These are phyloP conservation scores for Physaria fendleri DNA, from an alignment of 345 rosid species.

Conservation along the genomic window DNA sequence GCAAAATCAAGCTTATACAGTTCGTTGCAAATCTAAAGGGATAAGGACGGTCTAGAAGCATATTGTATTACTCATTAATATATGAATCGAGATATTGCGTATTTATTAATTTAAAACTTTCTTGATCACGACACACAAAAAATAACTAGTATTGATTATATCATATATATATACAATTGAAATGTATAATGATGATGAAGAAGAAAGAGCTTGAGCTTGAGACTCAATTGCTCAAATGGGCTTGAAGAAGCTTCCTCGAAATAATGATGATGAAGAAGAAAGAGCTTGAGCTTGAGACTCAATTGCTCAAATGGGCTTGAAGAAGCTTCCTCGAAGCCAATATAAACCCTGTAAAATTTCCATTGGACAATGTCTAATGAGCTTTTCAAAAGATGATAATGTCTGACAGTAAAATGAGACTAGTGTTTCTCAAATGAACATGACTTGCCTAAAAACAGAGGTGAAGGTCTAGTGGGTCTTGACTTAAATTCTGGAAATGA, in stretches of 20 bases:
- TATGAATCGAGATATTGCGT: constrained; percentile 2
- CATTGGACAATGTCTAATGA: background rate
- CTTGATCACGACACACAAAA: no score
- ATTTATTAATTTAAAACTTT: no score
- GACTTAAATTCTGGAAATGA: constrained; percentile 97
- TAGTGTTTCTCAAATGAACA: background rate
- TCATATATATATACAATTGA: constrained; percentile 3
- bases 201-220: constrained; percentile 10
- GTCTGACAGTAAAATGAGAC: constrained; percentile 4
- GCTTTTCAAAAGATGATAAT: background rate
- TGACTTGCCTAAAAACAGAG: constrained; percentile 71
- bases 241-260: constrained; percentile 59
- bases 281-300: constrained; percentile 7
- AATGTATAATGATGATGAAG: constrained; percentile 12
- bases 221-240: constrained; percentile 34
- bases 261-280: constrained; percentile 12
- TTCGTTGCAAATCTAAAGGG: constrained; percentile 12
- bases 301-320: constrained; percentile 43
- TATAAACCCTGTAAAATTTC: constrained; percentile 53
- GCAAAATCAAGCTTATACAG: constrained; percentile 34
- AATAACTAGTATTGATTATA: no score
- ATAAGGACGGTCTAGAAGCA: constrained; percentile 3
- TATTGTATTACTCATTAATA: background rate
- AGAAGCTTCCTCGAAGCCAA: constrained; percentile 67
- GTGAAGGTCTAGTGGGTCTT: constrained; percentile 82